Evolutionary conservation across 2,329 filamentous ascomycete species (phyloP).

Genomic region (Alternaria longipes): DNA sequence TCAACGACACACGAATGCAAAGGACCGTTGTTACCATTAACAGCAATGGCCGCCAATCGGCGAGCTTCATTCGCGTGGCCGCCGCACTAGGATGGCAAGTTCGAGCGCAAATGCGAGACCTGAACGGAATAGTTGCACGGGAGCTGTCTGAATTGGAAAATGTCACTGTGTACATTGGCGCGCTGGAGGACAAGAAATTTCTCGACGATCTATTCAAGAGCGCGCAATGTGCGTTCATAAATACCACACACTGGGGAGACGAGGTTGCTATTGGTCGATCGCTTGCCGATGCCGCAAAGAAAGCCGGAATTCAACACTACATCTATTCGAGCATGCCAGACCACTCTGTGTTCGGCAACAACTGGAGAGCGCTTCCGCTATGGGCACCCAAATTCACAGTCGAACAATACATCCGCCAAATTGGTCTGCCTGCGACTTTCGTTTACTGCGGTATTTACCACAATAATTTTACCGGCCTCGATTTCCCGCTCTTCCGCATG

Average conservation of each 20-base stretch:
- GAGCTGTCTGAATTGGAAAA: conserved; percentile 86
- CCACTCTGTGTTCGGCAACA: conserved; percentile 78
- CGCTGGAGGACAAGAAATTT: conserved; percentile 76
- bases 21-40: conserved; percentile 91
- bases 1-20: conserved; percentile 47
- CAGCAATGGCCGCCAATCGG: conserved; percentile 92
- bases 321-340: conserved; percentile 98
- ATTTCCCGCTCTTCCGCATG: conserved; percentile 95
- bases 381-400: conserved; percentile 94
- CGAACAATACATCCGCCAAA: conserved; percentile 86
- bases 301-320: conserved; percentile 85
- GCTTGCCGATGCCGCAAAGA: conserved; percentile 88
- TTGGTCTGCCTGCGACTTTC: conserved; percentile 87
- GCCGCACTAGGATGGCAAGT: conserved; percentile 94
- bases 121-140: conserved; percentile 85
- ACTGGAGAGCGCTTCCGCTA: conserved; percentile 84
- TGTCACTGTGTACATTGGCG: conserved; percentile 74
- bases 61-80: conserved; percentile 92
- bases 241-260: conserved; percentile 96
- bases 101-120: conserved; percentile 87
- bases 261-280: conserved; percentile 89
- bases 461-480: conserved; percentile 96
- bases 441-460: conserved; percentile 98
- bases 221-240: conserved; percentile 92
- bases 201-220: conserved; percentile 83